Base-by-base conservation (phyloP, 352 stramenopile species). In the Globisporangium parvum region DNA sequence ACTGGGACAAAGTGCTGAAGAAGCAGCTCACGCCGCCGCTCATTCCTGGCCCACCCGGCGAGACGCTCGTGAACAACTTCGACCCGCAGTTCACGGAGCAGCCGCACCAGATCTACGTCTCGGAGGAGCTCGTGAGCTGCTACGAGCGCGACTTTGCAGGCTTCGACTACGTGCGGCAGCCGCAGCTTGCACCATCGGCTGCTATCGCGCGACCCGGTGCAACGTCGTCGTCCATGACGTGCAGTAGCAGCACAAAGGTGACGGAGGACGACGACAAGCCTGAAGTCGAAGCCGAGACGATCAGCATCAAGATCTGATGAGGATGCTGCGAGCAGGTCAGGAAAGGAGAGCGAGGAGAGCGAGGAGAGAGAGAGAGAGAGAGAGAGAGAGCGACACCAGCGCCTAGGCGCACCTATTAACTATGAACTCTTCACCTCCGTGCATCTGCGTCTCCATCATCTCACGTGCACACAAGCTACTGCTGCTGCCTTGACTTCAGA, bases 41-140 rank as follows among this genome's bases (percentile, higher is more conserved):
- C 6, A 57, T 92, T 17, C 84, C 84, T 0, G 76, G 74, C 3
- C 73, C 76, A 6, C 65, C 82, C 15, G 81, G 81, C 24, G 80
- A 93, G 3, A 75, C 76, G 54, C 61, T 89, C 10, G 83, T 93
- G 21, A 83, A 73, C 60, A 95, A 95, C 61, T 95, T 95, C 54
- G 85, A 95, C 44, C 73, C 77, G 31, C 82, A 93, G 40, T 95
- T 92, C 58, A 95, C 85, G 0, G 79, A 88, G 46, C 80, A 92
- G 57, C 79, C 85, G 37, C 85, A 95, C 55, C 63, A 85, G 39
- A 85, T 95, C 24, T 88, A 92, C 65, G 76, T 87, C 14, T 74
- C 78, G 0, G 73, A 88, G 12, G 81, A 88, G 37, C 60, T 88
- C 26, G 68, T 70, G 20, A 79, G 71, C 15, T 78, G 75, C 35